A percentile compares a stretch with the other conserved stretches of the same genome.
phyloP scores from a whole-genome alignment of 257 asterid genomes.

The Nicotiana otophora region DNA sequence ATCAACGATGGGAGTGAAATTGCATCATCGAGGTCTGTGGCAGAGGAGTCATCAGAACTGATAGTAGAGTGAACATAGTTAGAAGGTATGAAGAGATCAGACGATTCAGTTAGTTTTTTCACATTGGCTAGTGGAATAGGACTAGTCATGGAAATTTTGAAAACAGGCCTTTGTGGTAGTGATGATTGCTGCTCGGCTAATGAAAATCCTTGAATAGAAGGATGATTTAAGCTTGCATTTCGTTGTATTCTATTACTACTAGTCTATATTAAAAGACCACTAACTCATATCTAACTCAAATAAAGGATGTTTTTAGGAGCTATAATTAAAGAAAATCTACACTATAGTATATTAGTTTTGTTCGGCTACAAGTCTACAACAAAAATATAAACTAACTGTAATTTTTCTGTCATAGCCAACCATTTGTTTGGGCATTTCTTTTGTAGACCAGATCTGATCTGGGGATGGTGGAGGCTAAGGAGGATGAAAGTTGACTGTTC shows the following conservation, averaged over 20 bases:
- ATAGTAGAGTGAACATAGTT: slow-evolving; percentile 28
- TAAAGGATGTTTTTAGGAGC: neutral
- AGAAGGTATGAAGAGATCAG: slow-evolving; percentile 40
- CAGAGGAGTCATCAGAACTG: slow-evolving; percentile 18
- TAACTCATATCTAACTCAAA: neutral
- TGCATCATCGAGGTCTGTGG: slow-evolving; percentile 21
- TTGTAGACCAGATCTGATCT: too few relatives aligned
- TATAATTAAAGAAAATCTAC: too few relatives aligned
- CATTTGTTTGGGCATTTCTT: neutral
- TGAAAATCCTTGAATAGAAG: neutral
- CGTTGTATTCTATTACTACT: neutral
- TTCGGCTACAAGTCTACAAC: neutral
- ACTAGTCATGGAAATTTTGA: neutral
- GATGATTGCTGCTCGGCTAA: neutral
- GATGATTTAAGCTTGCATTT: neutral
- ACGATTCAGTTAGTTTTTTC: slow-evolving; percentile 31
- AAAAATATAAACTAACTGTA: neutral
- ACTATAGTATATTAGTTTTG: neutral
- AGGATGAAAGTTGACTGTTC: too few relatives aligned
- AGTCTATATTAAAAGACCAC: neutral
- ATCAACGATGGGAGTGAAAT: slow-evolving; percentile 37
- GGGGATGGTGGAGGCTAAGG: too few relatives aligned
- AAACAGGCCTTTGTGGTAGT: neutral
- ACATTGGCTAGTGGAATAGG: slow-evolving; percentile 5
- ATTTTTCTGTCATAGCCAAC: neutral